Conservation (phyloP, 2,329 filamentous ascomycete genomes). For the Monilinia fructigena region DNA sequence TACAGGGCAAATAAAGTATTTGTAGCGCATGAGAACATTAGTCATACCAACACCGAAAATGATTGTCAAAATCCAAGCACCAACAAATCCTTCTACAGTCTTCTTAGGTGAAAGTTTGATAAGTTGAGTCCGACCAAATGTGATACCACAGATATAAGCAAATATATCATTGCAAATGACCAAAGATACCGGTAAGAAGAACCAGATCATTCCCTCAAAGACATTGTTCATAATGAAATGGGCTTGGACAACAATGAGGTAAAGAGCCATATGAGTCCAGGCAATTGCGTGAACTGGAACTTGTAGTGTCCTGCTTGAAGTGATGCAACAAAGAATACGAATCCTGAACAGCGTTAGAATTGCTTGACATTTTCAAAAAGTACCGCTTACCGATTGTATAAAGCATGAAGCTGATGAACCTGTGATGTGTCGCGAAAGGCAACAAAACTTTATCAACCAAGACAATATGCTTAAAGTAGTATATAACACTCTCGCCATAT, state of each 20-base stretch:
- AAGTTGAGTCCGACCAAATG: conserved; percentile 91
- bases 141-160: conserved; percentile 95
- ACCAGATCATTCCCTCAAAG: conserved; percentile 99
- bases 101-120: conserved; percentile 99
- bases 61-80: conserved; percentile 93
- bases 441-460: conserved; percentile 90
- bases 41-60: conserved; percentile 80
- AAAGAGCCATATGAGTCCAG: conserved; percentile 99
- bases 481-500: conserved; percentile 98
- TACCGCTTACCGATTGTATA: conserved; percentile 81
- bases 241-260: conserved; percentile 94
- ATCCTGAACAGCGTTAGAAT: conserved; percentile 58
- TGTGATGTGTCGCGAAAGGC: conserved; percentile 92
- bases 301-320: conserved; percentile 94
- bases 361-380: background rate
- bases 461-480: conserved; percentile 99
- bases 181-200: conserved; percentile 90
- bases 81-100: conserved; percentile 96
- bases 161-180: conserved; percentile 99
- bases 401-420: conserved; percentile 97
- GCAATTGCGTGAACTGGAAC: conserved; percentile 98
- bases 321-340: conserved; percentile 96
- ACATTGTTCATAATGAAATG: conserved; percentile 99
- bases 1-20: conserved; percentile 98
- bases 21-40: conserved; percentile 81